Conservation (phyloP, 306 rosid species). For the Inga oerstediana region DNA sequence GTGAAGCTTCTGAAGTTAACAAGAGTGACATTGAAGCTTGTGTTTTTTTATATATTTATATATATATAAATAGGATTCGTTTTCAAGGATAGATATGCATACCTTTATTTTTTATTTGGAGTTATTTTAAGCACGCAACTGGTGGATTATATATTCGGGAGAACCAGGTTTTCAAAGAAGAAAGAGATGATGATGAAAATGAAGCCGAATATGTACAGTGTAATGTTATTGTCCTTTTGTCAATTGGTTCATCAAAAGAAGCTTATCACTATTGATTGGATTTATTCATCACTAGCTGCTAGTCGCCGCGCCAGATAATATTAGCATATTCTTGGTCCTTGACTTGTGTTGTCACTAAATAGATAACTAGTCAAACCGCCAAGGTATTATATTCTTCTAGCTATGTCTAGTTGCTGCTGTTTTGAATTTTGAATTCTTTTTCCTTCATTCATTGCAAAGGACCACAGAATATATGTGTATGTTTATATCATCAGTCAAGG, state of each 20-base stretch:
- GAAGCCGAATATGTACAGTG: constrained; percentile 21
- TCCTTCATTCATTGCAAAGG: not conserved
- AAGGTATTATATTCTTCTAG: not conserved
- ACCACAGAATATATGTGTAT: not conserved
- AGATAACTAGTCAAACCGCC: not conserved
- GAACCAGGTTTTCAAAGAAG: constrained; percentile 3
- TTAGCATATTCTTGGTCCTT: constrained; percentile 24
- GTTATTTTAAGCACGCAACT: not conserved
- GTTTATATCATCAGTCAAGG: not conserved
- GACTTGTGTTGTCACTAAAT: not conserved
- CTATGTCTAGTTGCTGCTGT: not conserved
- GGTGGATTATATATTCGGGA: not conserved
- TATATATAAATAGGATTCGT: not conserved
- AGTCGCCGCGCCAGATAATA: constrained; percentile 9
- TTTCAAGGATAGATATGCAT: constrained; percentile 3
- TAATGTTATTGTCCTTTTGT: not conserved
- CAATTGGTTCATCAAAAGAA: not conserved
- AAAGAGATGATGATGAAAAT: constrained; percentile 3
- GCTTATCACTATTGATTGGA: not conserved
- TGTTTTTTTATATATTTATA: not conserved
- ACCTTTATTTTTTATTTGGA: not conserved
- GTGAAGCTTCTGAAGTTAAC: not conserved
- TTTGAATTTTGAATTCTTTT: not conserved
- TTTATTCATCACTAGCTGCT: not conserved
- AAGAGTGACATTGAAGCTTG: not conserved